Percentiles rank a stretch among this genome's conserved stretches.
Evolutionary conservation across 2,329 filamentous ascomycete genomes (phyloP).

Genomic region (Arthroderma sp.): DNA sequence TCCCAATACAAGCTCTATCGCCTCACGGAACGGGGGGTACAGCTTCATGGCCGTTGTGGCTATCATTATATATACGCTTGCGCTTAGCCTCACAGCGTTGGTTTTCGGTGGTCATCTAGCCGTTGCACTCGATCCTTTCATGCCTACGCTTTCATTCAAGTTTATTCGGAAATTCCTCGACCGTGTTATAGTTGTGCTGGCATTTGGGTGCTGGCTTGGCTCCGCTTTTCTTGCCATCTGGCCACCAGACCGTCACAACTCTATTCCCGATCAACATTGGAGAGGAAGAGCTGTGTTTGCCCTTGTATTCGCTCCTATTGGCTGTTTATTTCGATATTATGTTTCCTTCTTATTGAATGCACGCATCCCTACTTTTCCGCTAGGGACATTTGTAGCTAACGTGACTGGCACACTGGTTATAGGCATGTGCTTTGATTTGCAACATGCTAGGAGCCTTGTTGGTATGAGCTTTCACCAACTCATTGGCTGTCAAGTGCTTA

Average conservation of each 20-base stretch:
- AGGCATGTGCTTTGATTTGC: slow-evolving; percentile 65
- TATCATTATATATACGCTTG: slow-evolving; percentile 58
- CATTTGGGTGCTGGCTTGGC: slow-evolving; percentile 63
- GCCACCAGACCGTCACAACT: slow-evolving; percentile 45
- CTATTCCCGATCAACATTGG: slow-evolving; percentile 46
- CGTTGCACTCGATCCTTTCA: slow-evolving; percentile 42
- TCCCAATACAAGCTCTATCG: slow-evolving; percentile 36
- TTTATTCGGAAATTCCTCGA: slow-evolving; percentile 51
- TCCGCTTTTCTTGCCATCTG: slow-evolving; percentile 58
- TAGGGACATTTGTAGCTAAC: slow-evolving; percentile 79
- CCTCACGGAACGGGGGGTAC: slow-evolving; percentile 55
- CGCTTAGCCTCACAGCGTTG: slow-evolving; percentile 56
- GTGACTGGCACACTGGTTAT: slow-evolving; percentile 61
- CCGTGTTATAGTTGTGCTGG: slow-evolving; percentile 49
- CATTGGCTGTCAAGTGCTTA: slow-evolving; percentile 52
- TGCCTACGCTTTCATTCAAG: slow-evolving; percentile 46
- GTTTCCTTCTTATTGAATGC: slow-evolving; percentile 58
- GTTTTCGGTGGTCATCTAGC: slow-evolving; percentile 65
- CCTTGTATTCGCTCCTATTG: slow-evolving; percentile 68
- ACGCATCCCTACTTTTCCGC: slow-evolving; percentile 53
- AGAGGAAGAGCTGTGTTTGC: slow-evolving; percentile 63
- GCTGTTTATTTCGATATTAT: slow-evolving; percentile 65
- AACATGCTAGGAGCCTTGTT: slow-evolving; percentile 44
- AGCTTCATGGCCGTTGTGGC: slow-evolving; percentile 70
- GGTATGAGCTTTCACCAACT: slow-evolving; percentile 26